Evolutionary conservation across 306 rosid genomes (phyloP).

Genomic region (Aeschynomene evenia): DNA sequence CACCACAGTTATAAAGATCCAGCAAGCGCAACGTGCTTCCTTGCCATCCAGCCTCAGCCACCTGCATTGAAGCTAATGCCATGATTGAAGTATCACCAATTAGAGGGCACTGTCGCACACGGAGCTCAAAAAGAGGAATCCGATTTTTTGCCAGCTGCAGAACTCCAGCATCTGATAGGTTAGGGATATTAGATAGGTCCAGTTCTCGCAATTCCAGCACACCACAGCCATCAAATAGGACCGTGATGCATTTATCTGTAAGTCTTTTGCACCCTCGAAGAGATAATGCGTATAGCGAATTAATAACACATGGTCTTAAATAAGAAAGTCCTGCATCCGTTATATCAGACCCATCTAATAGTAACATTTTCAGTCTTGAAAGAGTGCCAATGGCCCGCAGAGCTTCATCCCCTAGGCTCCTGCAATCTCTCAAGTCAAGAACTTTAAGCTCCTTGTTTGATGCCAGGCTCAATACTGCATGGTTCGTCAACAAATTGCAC

Average conservation of each 20-base stretch:
- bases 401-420: slow-evolving; percentile 82
- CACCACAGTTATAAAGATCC: slow-evolving; percentile 88
- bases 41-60: slow-evolving; percentile 64
- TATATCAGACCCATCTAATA: slow-evolving; percentile 78
- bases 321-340: slow-evolving; percentile 70
- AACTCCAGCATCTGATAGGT: slow-evolving; percentile 76
- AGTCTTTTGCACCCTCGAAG: slow-evolving; percentile 91
- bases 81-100: slow-evolving; percentile 79
- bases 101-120: slow-evolving; percentile 83
- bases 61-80: slow-evolving; percentile 91
- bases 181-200: slow-evolving; percentile 86
- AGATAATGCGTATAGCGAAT: slow-evolving; percentile 65
- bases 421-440: slow-evolving; percentile 87
- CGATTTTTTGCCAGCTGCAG: slow-evolving; percentile 60
- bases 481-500: slow-evolving; percentile 79
- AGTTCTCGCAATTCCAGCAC: slow-evolving; percentile 60
- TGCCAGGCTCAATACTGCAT: slow-evolving; percentile 63
- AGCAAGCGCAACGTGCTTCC: slow-evolving; percentile 70
- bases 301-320: slow-evolving; percentile 56
- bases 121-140: slow-evolving; percentile 63
- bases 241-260: slow-evolving; percentile 78
- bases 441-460: slow-evolving; percentile 74
- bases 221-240: slow-evolving; percentile 66
- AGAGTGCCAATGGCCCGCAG: slow-evolving; percentile 65
- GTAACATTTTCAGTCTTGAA: slow-evolving; percentile 57